Evolutionary conservation across 257 asterid species (phyloP), one percentile per base, ranked within the genome.

Genomic region (Solanum piurae): DNA sequence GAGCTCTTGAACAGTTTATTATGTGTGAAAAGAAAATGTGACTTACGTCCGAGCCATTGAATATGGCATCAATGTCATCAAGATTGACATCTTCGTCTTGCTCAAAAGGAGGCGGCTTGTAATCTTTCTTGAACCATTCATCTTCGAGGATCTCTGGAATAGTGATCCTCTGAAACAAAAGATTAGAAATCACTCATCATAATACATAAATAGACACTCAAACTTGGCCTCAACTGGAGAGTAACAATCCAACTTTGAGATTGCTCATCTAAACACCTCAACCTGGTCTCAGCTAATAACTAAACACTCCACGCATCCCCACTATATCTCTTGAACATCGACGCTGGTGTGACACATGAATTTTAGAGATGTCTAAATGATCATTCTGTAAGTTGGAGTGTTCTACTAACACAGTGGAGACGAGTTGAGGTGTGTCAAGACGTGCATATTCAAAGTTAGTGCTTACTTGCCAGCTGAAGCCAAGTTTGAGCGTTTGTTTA

Each of bases 71-170:
- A 68, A 95, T 88, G 83, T 95, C 98, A 36, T 93, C 95, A 89
- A 94, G 95, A 92, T 83, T 93, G 87, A 94, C 95, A 86, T 88
- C 94, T 88, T 93, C 96, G 42, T 93, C 96, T 89, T 89, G 91
- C 88, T 91, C 92, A 93, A 95, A 95, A 34, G 84, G 89, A 34
- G 97, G 91, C 86, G 95, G 96, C 90, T 91, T 84, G 90, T 93
- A 94, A 87, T 92, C 95, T 92, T 91, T 93, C 91, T 93, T 93
- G 91, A 95, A 95, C 98, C 98, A 95, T 9, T 93, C 94, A 88
- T 95, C 90, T 90, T 89, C 94, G 84, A 94, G 91, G 87, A 95
- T 94, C 89, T 95, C 93, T 18, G 95, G 89, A 88, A 94, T 92
- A 71, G 90, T 92, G 37, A 95, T 93, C 84, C 98, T 89, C 98